Evolutionary conservation across 2,329 filamentous ascomycete genomes (phyloP).

Genomic region (Akanthomyces uredinophilus): DNA sequence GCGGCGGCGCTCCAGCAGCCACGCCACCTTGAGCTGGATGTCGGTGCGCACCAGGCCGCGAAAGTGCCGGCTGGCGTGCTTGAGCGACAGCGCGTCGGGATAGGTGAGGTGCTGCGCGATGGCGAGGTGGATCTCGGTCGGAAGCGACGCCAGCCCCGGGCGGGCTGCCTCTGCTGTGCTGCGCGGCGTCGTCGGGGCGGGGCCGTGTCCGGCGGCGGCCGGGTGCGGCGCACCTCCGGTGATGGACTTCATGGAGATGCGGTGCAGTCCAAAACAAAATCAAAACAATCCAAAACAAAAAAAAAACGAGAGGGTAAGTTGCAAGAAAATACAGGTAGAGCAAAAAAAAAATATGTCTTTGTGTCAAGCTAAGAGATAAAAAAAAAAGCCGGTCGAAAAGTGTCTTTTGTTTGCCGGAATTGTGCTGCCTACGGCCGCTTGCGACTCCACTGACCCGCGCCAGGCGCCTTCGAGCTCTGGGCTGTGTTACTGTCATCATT

Average conservation of each 20-base stretch:
- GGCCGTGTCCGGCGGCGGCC: background rate
- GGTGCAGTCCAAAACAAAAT: too few species aligned
- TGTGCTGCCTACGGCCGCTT: constrained; percentile 3
- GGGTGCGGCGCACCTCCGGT: background rate
- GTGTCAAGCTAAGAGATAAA: too few species aligned
- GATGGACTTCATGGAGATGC: too few species aligned
- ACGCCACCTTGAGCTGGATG: constrained; percentile 60
- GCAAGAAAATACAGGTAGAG: background rate
- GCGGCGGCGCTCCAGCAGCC: constrained; percentile 60
- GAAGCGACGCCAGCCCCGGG: constrained; percentile 43
- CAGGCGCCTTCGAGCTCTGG: too few species aligned
- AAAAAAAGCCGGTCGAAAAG: too few species aligned
- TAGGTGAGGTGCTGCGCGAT: constrained; percentile 59
- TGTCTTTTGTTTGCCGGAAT: background rate
- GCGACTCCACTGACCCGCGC: too few species aligned
- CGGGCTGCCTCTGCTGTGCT: background rate
- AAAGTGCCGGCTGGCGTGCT: constrained; percentile 61
- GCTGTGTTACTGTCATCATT: too few species aligned
- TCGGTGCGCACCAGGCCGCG: constrained; percentile 61
- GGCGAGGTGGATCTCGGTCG: constrained; percentile 61
- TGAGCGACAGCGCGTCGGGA: constrained; percentile 65
- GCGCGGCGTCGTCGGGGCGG: background rate
- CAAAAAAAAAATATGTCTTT: too few species aligned
- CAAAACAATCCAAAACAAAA: too few species aligned
- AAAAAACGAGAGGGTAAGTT: too few species aligned